phyloP scores from a whole-genome alignment of 768 basidiomycete species.

The Mycena belliarum region DNA sequence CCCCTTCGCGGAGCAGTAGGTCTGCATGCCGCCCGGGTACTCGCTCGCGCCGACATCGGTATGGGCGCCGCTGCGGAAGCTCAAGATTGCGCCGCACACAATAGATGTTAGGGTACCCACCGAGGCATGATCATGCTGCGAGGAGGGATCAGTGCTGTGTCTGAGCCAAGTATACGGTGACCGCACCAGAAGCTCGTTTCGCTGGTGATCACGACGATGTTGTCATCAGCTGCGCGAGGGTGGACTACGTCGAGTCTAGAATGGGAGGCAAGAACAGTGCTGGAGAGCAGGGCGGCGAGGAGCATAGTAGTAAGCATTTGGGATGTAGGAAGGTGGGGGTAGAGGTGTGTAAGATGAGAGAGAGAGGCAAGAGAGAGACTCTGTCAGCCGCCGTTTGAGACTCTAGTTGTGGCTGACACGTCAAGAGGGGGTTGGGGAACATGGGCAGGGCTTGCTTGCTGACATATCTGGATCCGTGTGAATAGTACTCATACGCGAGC shows the following conservation, averaged over 20 bases:
- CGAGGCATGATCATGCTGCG: background rate
- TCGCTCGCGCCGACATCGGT: slow-evolving; percentile 36
- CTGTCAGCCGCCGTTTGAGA: background rate
- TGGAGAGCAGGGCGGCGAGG: background rate
- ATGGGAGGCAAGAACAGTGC: background rate
- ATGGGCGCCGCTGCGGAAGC: slow-evolving; percentile 12
- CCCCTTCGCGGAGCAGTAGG: slow-evolving; percentile 32
- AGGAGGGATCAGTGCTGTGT: background rate
- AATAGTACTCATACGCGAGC: too few species aligned
- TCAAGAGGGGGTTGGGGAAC: too few species aligned
- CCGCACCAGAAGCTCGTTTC: background rate
- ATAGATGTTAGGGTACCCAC: background rate
- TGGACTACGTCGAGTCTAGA: background rate
- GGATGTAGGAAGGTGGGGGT: background rate
- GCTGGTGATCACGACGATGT: background rate
- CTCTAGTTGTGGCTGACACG: background rate
- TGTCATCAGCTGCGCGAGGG: background rate
- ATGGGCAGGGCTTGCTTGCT: too few species aligned
- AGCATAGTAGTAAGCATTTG: background rate
- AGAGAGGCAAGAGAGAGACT: background rate
- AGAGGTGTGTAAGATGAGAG: background rate
- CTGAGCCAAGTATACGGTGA: background rate
- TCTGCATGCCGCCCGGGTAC: slow-evolving; percentile 35
- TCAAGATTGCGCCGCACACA: background rate
- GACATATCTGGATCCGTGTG: too few species aligned